Percentiles rank a stretch among this genome's conserved stretches.
These are phyloP conservation scores for Maudiozyma barnettii DNA, from an alignment of 805 yeast genomes.

Conservation along the genomic window DNA sequence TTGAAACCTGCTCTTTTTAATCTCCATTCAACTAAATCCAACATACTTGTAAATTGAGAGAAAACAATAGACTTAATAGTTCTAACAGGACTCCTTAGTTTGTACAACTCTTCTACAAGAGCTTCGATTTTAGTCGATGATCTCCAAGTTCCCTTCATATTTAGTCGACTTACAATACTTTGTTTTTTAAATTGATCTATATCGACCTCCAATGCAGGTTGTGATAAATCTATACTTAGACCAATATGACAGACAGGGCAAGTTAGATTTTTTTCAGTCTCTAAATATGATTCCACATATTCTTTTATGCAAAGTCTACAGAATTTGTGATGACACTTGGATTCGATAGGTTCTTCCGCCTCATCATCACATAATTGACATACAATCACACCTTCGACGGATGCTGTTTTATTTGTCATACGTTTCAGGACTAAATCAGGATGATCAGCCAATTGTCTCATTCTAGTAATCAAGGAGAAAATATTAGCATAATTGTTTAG, in stretches of 20 bases:
- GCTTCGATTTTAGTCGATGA: slow-evolving; percentile 97
- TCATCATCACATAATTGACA: slow-evolving; percentile 96
- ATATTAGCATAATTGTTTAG: slow-evolving; percentile 94
- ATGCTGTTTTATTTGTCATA: slow-evolving; percentile 34
- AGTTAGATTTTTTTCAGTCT: slow-evolving; percentile 47
- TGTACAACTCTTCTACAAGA: slow-evolving; percentile 82
- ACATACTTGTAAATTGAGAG: slow-evolving; percentile 94
- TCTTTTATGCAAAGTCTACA: slow-evolving; percentile 90
- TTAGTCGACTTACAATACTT: slow-evolving; percentile 78
- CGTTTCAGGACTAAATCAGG: slow-evolving; percentile 88
- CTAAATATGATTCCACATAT: slow-evolving; percentile 67
- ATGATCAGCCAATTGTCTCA: slow-evolving; percentile 97
- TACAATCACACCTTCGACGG: slow-evolving; percentile 43
- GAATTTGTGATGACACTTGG: slow-evolving; percentile 87
- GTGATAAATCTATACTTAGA: slow-evolving; percentile 78
- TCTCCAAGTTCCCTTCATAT: slow-evolving; percentile 81
- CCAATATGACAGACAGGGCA: slow-evolving; percentile 98
- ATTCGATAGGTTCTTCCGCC: slow-evolving; percentile 94
- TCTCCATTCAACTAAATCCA: slow-evolving; percentile 94
- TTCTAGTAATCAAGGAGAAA: slow-evolving; percentile 88
- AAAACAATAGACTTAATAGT: slow-evolving; percentile 95
- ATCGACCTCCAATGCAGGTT: slow-evolving; percentile 68
- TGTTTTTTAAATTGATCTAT: slow-evolving; percentile 42
- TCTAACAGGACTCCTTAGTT: slow-evolving; percentile 71
- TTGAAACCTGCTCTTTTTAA: slow-evolving; percentile 88